Evolutionary conservation across 2,329 filamentous ascomycete genomes (phyloP), one percentile per base, ranked within the genome.

Genomic region (Pseudogymnoascus sp.): DNA sequence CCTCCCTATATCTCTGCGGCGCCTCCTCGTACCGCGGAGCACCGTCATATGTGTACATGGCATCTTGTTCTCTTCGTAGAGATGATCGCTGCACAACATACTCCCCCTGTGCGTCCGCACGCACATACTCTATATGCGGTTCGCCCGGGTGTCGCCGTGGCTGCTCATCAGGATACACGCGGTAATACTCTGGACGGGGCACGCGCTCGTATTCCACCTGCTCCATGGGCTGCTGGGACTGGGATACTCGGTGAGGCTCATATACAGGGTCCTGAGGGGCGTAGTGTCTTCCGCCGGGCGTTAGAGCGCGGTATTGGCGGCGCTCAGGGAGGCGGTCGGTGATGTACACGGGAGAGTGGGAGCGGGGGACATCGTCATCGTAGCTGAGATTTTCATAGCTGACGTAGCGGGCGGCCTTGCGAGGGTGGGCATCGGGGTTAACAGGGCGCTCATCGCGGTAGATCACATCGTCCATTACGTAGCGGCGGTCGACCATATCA

Each of bases 71-170:
- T 18, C 59, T 61, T 3, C 34, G 18, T 42, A 70, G 70, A 23
- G 78, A 67, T 4, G 79, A 78, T 29, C 78, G 75, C 40, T 76
- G 75, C 62, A 81, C 75, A 65, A 78, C 77, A 65, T 81, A 82
- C 60, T 79, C 75, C 10, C 80, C 79, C 18, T 76, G 71, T 1
- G 76, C 72, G 67, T 79, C 77, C 11, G 75, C 76, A 40, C 78
- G 76, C 36, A 83, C 74, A 10, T 81, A 72, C 68, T 83, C 80
- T 64, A 77, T 78, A 61, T 69, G 69, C 23, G 62, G 47, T 37
- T 73, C 67, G 51, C 71, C 69, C 4, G 69, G 66, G 42, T 73
- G 72, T n/a, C 67, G 66, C 26, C 66, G 69, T 54, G 68, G 70
- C 37, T 39, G 62, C 21, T 72, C 71, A 51, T 75, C 72, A 31